Percentiles rank a stretch among this genome's conserved stretches.
Evolutionary conservation across 176 grass and related monocot genomes (phyloP).

Genomic region (Avena eriantha): DNA sequence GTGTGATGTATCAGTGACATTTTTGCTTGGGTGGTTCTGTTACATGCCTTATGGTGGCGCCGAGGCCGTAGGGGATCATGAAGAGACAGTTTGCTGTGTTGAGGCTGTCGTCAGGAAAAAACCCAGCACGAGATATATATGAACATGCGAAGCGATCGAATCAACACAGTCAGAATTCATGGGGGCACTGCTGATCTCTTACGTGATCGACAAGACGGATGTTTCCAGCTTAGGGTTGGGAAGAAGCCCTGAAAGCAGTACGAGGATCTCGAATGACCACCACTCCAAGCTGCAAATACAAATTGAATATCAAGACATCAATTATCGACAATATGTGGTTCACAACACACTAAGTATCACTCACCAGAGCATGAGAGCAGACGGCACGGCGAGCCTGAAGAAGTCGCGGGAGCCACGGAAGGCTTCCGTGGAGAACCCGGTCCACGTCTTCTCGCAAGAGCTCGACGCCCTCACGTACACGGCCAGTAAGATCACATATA

Average conservation of each 20-base stretch:
- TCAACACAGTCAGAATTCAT: too few species aligned
- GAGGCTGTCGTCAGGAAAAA: not conserved
- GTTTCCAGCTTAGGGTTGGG: conserved; percentile 38
- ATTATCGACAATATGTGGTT: too few species aligned
- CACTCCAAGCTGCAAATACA: conserved; percentile 18
- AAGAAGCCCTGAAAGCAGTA: not conserved
- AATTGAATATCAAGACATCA: too few species aligned
- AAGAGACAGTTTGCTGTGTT: conserved; percentile 24
- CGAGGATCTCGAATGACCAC: conserved; percentile 43
- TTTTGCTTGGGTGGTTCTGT: too few species aligned
- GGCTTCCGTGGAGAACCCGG: conserved; percentile 20
- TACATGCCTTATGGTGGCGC: conserved; percentile 10
- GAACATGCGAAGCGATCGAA: too few species aligned
- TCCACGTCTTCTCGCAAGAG: conserved; percentile 33
- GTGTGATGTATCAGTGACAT: too few species aligned
- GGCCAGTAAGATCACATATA: not conserved
- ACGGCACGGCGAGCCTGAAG: conserved; percentile 5
- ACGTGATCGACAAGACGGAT: conserved; percentile 31
- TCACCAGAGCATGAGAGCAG: conserved; percentile 46
- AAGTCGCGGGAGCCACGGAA: not conserved
- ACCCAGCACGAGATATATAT: too few species aligned
- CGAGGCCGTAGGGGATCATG: conserved; percentile 45
- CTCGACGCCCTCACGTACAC: conserved; percentile 25
- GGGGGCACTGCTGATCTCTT: not conserved
- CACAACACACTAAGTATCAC: not conserved